Evolutionary conservation across 257 asterid species (phyloP), one percentile per base, ranked within the genome.

Genomic region (Haberlea rhodopensis): DNA sequence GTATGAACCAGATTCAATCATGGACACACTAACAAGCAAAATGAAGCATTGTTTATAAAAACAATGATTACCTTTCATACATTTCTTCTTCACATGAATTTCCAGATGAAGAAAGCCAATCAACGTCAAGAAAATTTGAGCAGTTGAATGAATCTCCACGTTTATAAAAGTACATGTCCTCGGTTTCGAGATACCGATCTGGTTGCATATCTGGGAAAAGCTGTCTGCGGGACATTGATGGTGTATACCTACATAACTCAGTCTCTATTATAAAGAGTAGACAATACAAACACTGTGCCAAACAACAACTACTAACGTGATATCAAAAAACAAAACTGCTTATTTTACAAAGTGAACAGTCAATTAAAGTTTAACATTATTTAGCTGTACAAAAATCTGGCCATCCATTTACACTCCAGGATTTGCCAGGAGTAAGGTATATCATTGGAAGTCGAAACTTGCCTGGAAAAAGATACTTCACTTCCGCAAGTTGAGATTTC

Each of bases 81-180:
- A 79, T 71, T 24, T 91, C 95, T 32, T 90, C 99, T 71, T 94
- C 99, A 48, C 92, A 84, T 5, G 97, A 94, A 73, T 90, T 87
- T 22, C 91, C 95, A 20, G 95, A 84, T n/a, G 96, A 85, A 69
- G 99, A 89, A 60, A 94, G 81, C 88, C 90, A 81, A 58, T 87
- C 97, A 18, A 82, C 71, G 65, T 85, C 85, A 27, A 90, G 76
- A 79, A 90, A 90, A 79, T 90, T 94, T 32, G 97, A 87, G 55
- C 82, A 87, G 71, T 78, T 79, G 3, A 76, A 73, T 37, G 87
- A 76, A 65, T 81, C 86, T 40, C 84, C 80, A 21, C 67, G 82
- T 25, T 75, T 88, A 52, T 65, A 75, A 45, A 68, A 78, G 59
- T 67, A 69, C 22, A 60, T 67, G 75, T 72, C 64, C 32, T 77